Base-by-base conservation (phyloP, 1,139 yeast genomes). In the Yamadazyma spencermartinsiae region DNA sequence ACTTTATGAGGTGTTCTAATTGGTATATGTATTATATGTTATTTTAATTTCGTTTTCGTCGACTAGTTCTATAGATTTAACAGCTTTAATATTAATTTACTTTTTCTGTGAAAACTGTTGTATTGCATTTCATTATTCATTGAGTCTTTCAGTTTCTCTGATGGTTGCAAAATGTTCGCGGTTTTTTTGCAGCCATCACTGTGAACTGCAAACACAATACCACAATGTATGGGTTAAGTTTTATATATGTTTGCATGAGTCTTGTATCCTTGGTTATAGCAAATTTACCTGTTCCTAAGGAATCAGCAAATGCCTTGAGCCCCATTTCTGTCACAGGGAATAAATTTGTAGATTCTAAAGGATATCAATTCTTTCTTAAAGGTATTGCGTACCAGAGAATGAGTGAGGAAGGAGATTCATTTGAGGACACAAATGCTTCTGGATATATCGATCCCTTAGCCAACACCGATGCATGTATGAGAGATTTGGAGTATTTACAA, bases 301-400 rank as follows among this genome's bases (percentile, higher is more conserved):
- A 26, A 13, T 5, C 13, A 10, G 29, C 7, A 4, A n/a, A 26
- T 5, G 16, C 4, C 7, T 28, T 28, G 7, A 14, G 19, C n/a
- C 19, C 31, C 31, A 28, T 28, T 9, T 28, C 31, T 4, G 16
- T 28, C n/a, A 15, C n/a, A 14, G 31, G 31, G 5, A 28, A 64
- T 51, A 75, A 76, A 48, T 75, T 79, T 52, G 76, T 70, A 44
- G 55, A 64, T 41, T 45, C 65, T 3, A 58, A 55, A 13, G 75
- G 74, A 0, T 60, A 67, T 19, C 82, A 76, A 56, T 79, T 78
- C 53, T 76, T 71, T 46, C 64, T 79, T 42, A 77, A 74, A 43
- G 85, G 85, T 9, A 72, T 78, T 28, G 82, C 83, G 1, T 79
- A 79, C 47, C 84, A 79, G 50, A 76, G 75, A 31, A 60, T 70